Base-by-base conservation (phyloP, 2,329 filamentous ascomycete genomes). In the Xylaria multiplex region DNA sequence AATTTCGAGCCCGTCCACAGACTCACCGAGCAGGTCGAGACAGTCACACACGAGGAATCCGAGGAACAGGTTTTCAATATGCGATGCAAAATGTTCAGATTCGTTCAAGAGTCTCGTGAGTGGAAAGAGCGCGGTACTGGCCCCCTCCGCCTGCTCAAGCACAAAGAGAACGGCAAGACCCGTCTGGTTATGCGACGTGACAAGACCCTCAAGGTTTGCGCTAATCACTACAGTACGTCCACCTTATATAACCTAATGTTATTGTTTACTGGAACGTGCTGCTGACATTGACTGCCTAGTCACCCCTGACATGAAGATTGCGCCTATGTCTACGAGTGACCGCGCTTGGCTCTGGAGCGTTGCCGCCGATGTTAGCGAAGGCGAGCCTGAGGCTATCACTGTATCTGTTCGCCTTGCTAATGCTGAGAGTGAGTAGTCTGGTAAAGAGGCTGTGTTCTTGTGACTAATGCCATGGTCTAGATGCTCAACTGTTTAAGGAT, bases 201-300 rank as follows among this genome's bases (percentile, higher is more conserved):
- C 86, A 98, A 98, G 93, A 99, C 96, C 68, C 90, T 98, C 84
- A 99, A 99, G 88, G 96, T 99, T 83, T 99, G 96, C 90, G 96
- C 96, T 79, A 99, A 99, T 87, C 96, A 99, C 88, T 99, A 99
- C 84, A 91, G 94, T 97, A 90, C 77, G 91, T 84, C 32, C 13
- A 19, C 30, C 37, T 35, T 19, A 43, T 16, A 32, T 16, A 32
- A 13, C 53, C 35, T 48, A 30, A n/a, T 9, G 8, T 46, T 9
- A n/a, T 32, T 13, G 16, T 32, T n/a, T 37, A 24, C 42, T 40
- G 0, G 6, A 57, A 45, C 37, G 62, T 6, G 30, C 35, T 66
- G 58, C 72, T 71, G 65, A 66, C 43, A 9, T 66, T 52, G 49
- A 67, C 52, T 58, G 63, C 43, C 61, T 72, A 97, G 94, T 99